Evolutionary conservation across 495 filamentous ascomycete species (phyloP).

Genomic region (Trichoderma gamsii): DNA sequence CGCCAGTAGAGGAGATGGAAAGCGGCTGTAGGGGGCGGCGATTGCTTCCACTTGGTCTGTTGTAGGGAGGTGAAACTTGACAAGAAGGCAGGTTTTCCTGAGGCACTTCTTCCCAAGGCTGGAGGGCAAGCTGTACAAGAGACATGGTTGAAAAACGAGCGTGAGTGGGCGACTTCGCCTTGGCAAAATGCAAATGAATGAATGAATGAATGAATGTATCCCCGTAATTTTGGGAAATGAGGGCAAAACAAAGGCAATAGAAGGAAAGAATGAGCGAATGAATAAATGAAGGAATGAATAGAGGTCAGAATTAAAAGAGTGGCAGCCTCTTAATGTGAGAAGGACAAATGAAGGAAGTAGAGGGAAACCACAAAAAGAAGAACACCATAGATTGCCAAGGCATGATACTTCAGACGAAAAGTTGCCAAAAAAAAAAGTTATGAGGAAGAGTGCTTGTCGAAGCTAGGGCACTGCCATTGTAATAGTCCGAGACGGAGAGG

Average conservation of each 20-base stretch:
- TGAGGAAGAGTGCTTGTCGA: not conserved
- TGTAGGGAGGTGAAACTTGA: not conserved
- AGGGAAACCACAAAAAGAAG: not conserved
- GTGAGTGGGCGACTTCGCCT: not conserved
- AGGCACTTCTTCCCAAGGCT: not conserved
- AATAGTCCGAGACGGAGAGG: too few relatives aligned
- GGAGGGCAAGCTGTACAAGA: not conserved
- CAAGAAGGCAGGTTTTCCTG: not conserved
- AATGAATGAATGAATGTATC: not conserved
- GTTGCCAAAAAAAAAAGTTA: not conserved
- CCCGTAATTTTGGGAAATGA: not conserved
- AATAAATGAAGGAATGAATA: not conserved
- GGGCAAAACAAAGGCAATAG: not conserved
- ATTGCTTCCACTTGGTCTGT: not conserved
- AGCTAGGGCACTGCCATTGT: too few relatives aligned
- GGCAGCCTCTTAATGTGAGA: not conserved
- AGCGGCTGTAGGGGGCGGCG: constrained; percentile 5
- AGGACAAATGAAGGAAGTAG: not conserved
- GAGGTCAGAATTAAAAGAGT: not conserved
- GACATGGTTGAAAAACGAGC: not conserved
- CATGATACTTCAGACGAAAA: not conserved
- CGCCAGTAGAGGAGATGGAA: not conserved
- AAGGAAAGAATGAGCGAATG: not conserved
- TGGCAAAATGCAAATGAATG: not conserved
- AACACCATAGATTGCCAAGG: not conserved